Percentiles rank a stretch among this genome's conserved stretches.
These are phyloP conservation scores for Metschnikowia kunwiensis DNA, from an alignment of 805 yeast genomes.

Conservation along the genomic window DNA sequence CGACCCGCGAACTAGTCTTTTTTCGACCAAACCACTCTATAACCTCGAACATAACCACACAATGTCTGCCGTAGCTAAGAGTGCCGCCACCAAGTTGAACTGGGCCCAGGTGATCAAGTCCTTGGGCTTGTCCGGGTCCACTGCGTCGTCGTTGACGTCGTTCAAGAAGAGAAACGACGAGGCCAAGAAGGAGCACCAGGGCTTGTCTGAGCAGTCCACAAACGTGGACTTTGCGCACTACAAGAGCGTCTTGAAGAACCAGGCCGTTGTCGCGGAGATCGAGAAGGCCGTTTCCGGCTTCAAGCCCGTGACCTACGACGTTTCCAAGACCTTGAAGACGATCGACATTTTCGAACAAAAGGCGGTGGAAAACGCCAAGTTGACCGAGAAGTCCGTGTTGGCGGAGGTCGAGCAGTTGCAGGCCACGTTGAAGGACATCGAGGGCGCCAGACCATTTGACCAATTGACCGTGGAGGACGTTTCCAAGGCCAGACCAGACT, in stretches of 20 bases:
- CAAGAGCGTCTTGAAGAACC: slow-evolving; percentile 78
- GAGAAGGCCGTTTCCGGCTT: slow-evolving; percentile 72
- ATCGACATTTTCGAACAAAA: slow-evolving; percentile 91
- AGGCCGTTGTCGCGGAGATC: slow-evolving; percentile 71
- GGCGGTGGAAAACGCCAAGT: slow-evolving; percentile 93
- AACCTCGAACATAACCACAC: too few species aligned
- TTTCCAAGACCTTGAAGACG: slow-evolving; percentile 84
- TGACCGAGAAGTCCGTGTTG: slow-evolving; percentile 84
- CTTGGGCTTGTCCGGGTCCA: slow-evolving; percentile 88
- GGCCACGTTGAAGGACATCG: slow-evolving; percentile 88
- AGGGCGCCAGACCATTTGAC: slow-evolving; percentile 95
- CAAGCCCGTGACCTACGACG: slow-evolving; percentile 83
- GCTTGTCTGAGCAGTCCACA: slow-evolving; percentile 68
- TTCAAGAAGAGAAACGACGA: slow-evolving; percentile 99
- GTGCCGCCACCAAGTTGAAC: slow-evolving; percentile 84
- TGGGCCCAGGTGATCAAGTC: slow-evolving; percentile 90
- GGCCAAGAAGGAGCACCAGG: slow-evolving; percentile 79
- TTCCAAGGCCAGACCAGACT: slow-evolving; percentile 93
- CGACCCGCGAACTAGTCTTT: slow-evolving; percentile 9
- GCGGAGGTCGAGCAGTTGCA: slow-evolving; percentile 83
- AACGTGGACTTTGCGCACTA: slow-evolving; percentile 79
- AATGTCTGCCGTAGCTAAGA: slow-evolving; percentile 42
- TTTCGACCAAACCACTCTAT: slow-evolving; percentile 2
- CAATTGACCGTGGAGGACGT: slow-evolving; percentile 95
- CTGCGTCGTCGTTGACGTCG: slow-evolving; percentile 82